Evolutionary conservation across 2,329 filamentous ascomycete species (phyloP), one percentile per base, ranked within the genome.

Genomic region (Paecilomyces sp.): DNA sequence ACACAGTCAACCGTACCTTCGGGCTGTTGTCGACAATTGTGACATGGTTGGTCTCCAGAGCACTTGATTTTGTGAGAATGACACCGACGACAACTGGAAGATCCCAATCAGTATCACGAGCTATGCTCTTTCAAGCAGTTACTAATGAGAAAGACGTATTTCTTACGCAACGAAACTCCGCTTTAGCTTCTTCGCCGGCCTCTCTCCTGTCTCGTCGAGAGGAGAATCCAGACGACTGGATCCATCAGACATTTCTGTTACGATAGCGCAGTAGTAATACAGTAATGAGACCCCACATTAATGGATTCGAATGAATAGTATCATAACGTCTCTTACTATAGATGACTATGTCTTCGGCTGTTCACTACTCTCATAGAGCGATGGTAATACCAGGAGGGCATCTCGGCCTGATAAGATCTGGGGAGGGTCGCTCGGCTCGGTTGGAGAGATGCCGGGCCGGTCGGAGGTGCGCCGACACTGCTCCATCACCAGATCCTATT

Each of bases 41-140:
- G 55, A 47, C 61, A 62, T 24, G 61, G 61, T n/a, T 57, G 56
- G 22, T 56, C 61, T 13, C 59, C 59, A 11, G 58, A 58, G 28
- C 61, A 62, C 41, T 57, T 62, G n/a, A 62, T 56, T 28, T 62
- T 62, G 33, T 58, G 59, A 3, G 25, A 58, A 50, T 61, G 59
- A 11, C 61, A 62, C 57, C 59, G 57, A n/a, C 31, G 31, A 57
- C 61, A 62, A 5, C 61, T 62, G 54, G 50, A 18, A 9, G 18
- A 24, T 25, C 51, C 22, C 15, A 24, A 22, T 53, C 22, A 53
- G 51, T 53, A 12, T 47, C 36, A 53, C 22, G 22, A 22, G 51
- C 25, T n/a, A 53, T 5, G 11, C 13, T 12, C 33, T 6, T 18
- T 47, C 6, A 47, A n/a, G 18, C n/a, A 28, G 6, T 15, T 25